These are phyloP conservation scores for Schizonepeta tenuifolia DNA, from an alignment of 257 asterid species.

Conservation along the genomic window DNA sequence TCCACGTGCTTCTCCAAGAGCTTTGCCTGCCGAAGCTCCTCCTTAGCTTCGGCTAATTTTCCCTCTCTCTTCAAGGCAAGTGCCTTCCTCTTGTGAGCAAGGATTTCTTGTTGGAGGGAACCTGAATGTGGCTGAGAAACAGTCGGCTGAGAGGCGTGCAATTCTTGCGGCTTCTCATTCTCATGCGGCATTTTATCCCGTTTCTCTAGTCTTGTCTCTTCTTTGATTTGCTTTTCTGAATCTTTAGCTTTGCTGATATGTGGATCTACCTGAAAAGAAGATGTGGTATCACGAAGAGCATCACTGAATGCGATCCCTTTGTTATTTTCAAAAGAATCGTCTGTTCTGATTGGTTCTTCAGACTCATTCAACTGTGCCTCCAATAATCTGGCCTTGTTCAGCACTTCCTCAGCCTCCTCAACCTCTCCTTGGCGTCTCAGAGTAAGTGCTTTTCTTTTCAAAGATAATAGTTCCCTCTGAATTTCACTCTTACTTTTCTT, in stretches of 20 bases:
- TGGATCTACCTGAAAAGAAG: slow-evolving; percentile 36
- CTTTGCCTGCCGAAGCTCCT: slow-evolving; percentile 87
- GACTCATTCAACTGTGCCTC: slow-evolving; percentile 69
- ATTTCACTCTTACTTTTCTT: slow-evolving; percentile 71
- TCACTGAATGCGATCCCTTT: slow-evolving; percentile 20
- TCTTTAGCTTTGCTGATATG: slow-evolving; percentile 32
- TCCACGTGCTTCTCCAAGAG: slow-evolving; percentile 68
- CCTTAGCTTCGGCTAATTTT: slow-evolving; percentile 88
- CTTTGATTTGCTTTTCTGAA: slow-evolving; percentile 30
- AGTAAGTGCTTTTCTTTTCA: slow-evolving; percentile 81
- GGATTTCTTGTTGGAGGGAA: slow-evolving; percentile 62
- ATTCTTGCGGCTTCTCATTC: slow-evolving; percentile 42
- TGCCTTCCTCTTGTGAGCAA: slow-evolving; percentile 83
- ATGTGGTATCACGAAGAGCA: slow-evolving; percentile 33
- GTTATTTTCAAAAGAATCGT: slow-evolving; percentile 38
- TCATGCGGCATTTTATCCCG: slow-evolving; percentile 36
- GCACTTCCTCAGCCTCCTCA: slow-evolving; percentile 85
- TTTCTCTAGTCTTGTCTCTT: slow-evolving; percentile 38
- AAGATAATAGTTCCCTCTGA: slow-evolving; percentile 77
- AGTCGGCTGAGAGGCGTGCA: slow-evolving; percentile 34
- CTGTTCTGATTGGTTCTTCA: slow-evolving; percentile 49
- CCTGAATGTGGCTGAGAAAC: slow-evolving; percentile 41
- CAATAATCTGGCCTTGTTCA: slow-evolving; percentile 55
- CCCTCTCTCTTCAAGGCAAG: slow-evolving; percentile 87
- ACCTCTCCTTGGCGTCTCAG: slow-evolving; percentile 82